Base-by-base conservation (phyloP, 345 rosid genomes). In the Schrenkiella parvula region DNA sequence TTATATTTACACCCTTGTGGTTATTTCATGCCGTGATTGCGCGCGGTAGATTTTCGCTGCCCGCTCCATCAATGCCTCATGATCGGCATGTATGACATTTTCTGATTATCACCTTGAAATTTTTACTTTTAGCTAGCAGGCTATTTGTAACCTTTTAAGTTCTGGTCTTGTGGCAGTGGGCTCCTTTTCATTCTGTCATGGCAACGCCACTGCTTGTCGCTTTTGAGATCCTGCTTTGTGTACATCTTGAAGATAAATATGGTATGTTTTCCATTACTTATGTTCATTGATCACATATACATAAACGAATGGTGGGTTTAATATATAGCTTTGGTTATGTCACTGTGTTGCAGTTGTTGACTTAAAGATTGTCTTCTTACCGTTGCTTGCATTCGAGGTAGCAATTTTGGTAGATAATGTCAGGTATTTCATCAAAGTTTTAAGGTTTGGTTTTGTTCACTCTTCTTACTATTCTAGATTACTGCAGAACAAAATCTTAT, bases 1-100 rank as follows among this genome's bases (percentile, higher is more conserved):
- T 76, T 66, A 57, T 86, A 68, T 90, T 88, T 77, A 68, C 86
- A 70, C 93, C 98, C 43, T 72, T 90, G 15, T 88, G 90, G 97
- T 41, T 90, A 47, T 93, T 93, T 84, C 98, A 90, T 78, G 83
- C 76, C n/a, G 90, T 85, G 23, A 86, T 82, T 58, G 90, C 97
- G 14, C 89, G 96, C 25, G 93, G 96, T 66, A 84, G 96, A 80
- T 90, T 93, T 84, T 93, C 98, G 7, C 69, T 93, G 63, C 98
- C 98, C 38, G 96, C 97, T 75, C 98, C 98, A 75, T 68, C 88
- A 65, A 59, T 81, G 87, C 97, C 98, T 80, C 89, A 82, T 66
- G 88, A 84, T 82, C 93, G 93, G 14, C 83, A 83, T 71, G 96
- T 88, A 89, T 55, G 84, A 48, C 52, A 54, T 38, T 64, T 56